Percentiles rank a stretch among this genome's conserved stretches.
Conservation (phyloP, 768 basidiomycete species). For the Leccinum obscurum region DNA sequence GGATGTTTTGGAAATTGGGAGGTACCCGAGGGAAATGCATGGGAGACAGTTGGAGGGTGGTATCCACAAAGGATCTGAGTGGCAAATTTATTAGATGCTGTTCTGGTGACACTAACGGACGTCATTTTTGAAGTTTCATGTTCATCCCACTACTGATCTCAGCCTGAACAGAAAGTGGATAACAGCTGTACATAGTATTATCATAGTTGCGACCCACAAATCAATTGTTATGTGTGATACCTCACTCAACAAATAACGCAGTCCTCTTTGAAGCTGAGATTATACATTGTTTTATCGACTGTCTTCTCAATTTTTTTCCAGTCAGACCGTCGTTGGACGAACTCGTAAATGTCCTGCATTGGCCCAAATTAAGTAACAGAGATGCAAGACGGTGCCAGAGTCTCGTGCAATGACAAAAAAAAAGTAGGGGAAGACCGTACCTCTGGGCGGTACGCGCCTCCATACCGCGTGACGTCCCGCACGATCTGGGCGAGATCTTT, state of each 20-base stretch:
- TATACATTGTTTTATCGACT: slow-evolving; percentile 95
- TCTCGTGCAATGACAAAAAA: background rate
- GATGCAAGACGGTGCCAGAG: background rate
- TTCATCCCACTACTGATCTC: background rate
- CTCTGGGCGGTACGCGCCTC: slow-evolving; percentile 93
- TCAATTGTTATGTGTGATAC: background rate
- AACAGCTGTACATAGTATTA: background rate
- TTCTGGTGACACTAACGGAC: background rate
- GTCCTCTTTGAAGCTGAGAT: slow-evolving; percentile 90
- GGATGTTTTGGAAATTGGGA: slow-evolving; percentile 79
- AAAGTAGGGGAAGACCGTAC: slow-evolving; percentile 40
- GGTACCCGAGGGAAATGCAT: slow-evolving; percentile 61
- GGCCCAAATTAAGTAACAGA: background rate
- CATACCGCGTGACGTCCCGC: slow-evolving; percentile 91
- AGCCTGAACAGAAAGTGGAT: background rate
- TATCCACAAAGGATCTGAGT: slow-evolving; percentile 15
- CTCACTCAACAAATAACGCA: slow-evolving; percentile 53
- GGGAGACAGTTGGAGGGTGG: slow-evolving; percentile 54
- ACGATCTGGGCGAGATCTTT: slow-evolving; percentile 97
- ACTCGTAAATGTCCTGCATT: slow-evolving; percentile 86
- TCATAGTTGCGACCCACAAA: background rate
- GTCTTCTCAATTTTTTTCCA: slow-evolving; percentile 99
- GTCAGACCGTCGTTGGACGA: slow-evolving; percentile 90
- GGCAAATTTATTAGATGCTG: background rate
- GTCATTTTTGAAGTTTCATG: background rate